These are phyloP conservation scores for Magnusiomyces sp. DNA, from an alignment of 1,139 yeast genomes.

Conservation along the genomic window DNA sequence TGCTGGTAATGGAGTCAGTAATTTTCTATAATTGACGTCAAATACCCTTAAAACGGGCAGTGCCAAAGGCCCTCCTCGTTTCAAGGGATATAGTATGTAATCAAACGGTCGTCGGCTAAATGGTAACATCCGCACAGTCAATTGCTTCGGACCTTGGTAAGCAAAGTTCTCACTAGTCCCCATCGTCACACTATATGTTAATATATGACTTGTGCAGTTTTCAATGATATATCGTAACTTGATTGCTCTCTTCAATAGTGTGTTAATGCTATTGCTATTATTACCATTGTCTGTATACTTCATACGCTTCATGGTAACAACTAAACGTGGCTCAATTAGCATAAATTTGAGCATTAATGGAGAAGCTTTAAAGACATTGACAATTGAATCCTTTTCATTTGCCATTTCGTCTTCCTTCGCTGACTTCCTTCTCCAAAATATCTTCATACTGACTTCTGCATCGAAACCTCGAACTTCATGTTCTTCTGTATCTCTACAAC, in stretches of 20 bases:
- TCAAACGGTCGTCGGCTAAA: conserved; percentile 44
- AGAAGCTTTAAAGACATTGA: conserved; percentile 24
- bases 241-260: background rate
- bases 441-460: conserved; percentile 26
- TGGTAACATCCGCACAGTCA: conserved; percentile 50
- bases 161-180: conserved; percentile 35
- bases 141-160: conserved; percentile 32
- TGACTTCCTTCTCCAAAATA: conserved; percentile 26
- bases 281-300: too few relatives aligned
- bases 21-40: conserved; percentile 60
- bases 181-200: conserved; percentile 50
- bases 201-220: conserved; percentile 63
- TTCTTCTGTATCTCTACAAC: conserved; percentile 18
- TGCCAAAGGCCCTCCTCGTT: conserved; percentile 28
- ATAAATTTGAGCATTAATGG: conserved; percentile 42
- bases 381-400: conserved; percentile 13
- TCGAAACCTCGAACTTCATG: conserved; percentile 26
- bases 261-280: too few relatives aligned
- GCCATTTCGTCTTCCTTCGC: conserved; percentile 3
- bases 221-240: conserved; percentile 46
- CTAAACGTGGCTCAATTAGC: conserved; percentile 59
- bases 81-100: conserved; percentile 31
- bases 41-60: conserved; percentile 53
- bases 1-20: conserved; percentile 48
- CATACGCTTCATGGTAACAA: conserved; percentile 30